Base-by-base conservation (phyloP, 2,329 filamentous ascomycete species). In the Thelonectria discophora region DNA sequence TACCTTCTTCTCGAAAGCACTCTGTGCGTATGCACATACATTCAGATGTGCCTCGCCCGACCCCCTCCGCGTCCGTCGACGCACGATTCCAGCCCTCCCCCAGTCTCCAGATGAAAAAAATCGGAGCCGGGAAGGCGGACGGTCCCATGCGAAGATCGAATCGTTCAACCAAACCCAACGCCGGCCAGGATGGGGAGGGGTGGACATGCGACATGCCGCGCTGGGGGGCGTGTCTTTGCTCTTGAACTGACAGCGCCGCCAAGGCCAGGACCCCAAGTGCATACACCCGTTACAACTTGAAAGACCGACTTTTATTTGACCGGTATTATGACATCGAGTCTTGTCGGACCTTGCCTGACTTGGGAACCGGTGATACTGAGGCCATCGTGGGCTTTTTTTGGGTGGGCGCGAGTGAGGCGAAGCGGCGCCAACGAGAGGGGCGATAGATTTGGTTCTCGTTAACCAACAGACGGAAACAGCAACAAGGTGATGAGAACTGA, bases 91-190 rank as follows among this genome's bases (percentile, higher is more conserved):
- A 67, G 58, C 52, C 58, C 52, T 61, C 49, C 59, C 59, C 54
- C 54, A 62, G 55, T 58, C 57, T 60, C 61, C 61, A 64, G 61
- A 64, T 64, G 60, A 69, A 63, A 64, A 68, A 70, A 66, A 69
- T 62, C 59, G 69, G 69, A 65, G 56, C 66, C 62, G 69, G 65
- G 59, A 67, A 70, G 51, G 64, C 58, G 60, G 60, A 63, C 58
- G 59, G 60, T 56, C 65, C 69, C 69, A 70, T 68, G 68, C 60
- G 66, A 72, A 72, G 69, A 72, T 72, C 69, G 65, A 56, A 67
- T 64, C 65, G 69, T 59, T 66, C 61, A 64, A 68, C 63, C 61
- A 53, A 59, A 46, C 50, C 57, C 50, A 53, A 61, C 58, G 55
- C 47, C 49, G 49, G 40, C 43, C 20, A 58, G 53, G 53, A 47